A percentile compares a stretch with the other conserved stretches of the same genome.
Conservation (phyloP, 108 stramenopile species). For the Cyclotella atomus region DNA sequence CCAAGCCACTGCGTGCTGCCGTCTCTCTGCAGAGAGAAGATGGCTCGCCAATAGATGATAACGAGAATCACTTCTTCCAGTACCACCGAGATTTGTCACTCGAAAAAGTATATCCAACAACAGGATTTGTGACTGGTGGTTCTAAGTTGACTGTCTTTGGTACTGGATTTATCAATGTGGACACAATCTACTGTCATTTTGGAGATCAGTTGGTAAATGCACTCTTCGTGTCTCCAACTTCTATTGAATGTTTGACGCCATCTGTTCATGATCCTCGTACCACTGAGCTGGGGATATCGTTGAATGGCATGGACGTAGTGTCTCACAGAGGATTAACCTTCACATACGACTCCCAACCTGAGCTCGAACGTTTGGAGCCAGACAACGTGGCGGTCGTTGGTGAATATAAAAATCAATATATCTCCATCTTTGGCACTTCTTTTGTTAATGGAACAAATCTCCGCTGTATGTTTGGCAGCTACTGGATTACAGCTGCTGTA, state of each 20-base stretch:
- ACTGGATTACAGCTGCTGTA: constrained; percentile 16
- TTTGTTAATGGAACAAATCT: constrained; percentile 35
- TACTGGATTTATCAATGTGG: constrained; percentile 40
- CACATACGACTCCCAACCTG: constrained; percentile 26
- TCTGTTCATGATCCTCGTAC: constrained; percentile 8
- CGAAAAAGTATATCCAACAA: constrained; percentile 24
- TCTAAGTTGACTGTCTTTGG: constrained; percentile 43
- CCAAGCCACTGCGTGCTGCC: constrained; percentile 19
- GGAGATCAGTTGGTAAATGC: constrained; percentile 25
- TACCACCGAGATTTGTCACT: constrained; percentile 41
- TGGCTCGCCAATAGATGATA: constrained; percentile 2
- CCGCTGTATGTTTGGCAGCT: constrained; percentile 15
- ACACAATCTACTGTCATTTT: constrained; percentile 45
- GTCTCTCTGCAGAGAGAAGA: constrained; percentile 31
- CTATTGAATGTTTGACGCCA: constrained; percentile 44
- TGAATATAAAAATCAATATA: not conserved
- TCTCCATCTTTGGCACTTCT: constrained; percentile 20
- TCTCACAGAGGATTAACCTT: constrained; percentile 5
- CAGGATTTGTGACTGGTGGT: constrained; percentile 47
- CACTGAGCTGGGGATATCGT: constrained; percentile 22
- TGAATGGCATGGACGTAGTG: constrained; percentile 31
- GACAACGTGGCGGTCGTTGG: constrained; percentile 7
- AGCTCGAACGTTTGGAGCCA: constrained; percentile 19
- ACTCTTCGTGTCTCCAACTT: constrained; percentile 23
- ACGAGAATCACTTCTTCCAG: constrained; percentile 5